Conservation (phyloP, 2,329 filamentous ascomycete genomes). For the Nigrospora osmanthi region DNA sequence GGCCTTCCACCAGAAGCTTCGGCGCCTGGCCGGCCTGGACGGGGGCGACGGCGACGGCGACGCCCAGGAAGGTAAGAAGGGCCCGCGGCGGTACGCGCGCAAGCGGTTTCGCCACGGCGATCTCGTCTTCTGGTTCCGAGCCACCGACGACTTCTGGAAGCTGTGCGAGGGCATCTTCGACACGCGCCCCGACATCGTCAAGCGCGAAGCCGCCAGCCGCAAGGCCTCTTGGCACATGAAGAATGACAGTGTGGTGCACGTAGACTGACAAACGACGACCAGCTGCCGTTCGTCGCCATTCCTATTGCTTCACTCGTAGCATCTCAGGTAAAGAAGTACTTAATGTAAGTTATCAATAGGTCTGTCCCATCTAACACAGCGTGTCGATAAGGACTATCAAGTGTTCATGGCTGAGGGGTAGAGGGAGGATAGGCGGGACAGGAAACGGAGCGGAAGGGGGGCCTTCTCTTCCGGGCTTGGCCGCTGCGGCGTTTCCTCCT, state of each 20-base stretch:
- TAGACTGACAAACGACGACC: not conserved
- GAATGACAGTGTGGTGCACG: not conserved
- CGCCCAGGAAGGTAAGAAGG: not conserved
- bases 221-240: not conserved
- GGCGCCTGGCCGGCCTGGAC: not conserved
- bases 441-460: no score
- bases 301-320: not conserved
- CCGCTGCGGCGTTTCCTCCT: not conserved
- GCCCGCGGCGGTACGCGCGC: not conserved
- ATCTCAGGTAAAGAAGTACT: no score
- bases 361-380: not conserved
- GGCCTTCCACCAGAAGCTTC: not conserved
- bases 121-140: slow-evolving; percentile 5
- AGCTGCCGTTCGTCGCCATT: not conserved
- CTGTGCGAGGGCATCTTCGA: not conserved
- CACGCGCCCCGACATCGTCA: not conserved
- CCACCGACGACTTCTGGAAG: not conserved
- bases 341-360: not conserved
- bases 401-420: no score
- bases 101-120: not conserved
- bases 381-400: not conserved
- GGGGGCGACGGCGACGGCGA: not conserved
- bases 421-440: no score
- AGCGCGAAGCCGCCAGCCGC: not conserved
- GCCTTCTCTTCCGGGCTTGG: no score